These are phyloP conservation scores for Sporothrix brunneoviolacea DNA, from an alignment of 2,329 filamentous ascomycete genomes.

Conservation along the genomic window DNA sequence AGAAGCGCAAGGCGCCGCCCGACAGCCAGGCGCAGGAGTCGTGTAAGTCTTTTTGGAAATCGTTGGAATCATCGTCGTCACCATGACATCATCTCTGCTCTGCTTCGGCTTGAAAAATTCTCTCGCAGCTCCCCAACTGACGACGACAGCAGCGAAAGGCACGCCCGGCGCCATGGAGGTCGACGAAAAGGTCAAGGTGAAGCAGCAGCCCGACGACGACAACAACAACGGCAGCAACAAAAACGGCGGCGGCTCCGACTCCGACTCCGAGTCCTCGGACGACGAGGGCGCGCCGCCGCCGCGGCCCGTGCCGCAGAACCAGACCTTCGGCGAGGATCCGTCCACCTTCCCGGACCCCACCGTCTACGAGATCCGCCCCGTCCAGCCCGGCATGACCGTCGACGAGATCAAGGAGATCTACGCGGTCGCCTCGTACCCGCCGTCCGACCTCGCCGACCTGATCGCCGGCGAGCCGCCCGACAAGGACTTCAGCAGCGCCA, in stretches of 20 bases:
- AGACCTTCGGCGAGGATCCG: slow-evolving; percentile 89
- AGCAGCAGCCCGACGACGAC: slow-evolving; percentile 32
- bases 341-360: slow-evolving; percentile 88
- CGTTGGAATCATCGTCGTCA: too few species aligned
- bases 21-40: slow-evolving; percentile 45
- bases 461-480: slow-evolving; percentile 87
- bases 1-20: slow-evolving; percentile 66
- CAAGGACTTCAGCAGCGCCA: slow-evolving; percentile 90
- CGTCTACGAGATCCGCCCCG: slow-evolving; percentile 80
- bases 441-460: slow-evolving; percentile 70
- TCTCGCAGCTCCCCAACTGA: neutral
- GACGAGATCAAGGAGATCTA: slow-evolving; percentile 85
- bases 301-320: slow-evolving; percentile 64
- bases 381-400: slow-evolving; percentile 68
- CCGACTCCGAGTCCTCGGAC: slow-evolving; percentile 44
- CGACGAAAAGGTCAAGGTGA: slow-evolving; percentile 44
- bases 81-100: too few species aligned
- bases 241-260: slow-evolving; percentile 36
- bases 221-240: neutral
- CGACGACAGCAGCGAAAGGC: neutral
- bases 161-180: slow-evolving; percentile 45
- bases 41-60: slow-evolving; percentile 19
- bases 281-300: slow-evolving; percentile 56
- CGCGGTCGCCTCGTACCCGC: slow-evolving; percentile 77
- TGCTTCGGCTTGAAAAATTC: neutral